A percentile compares a stretch with the other conserved stretches of the same genome.
Evolutionary conservation across 176 grass and related monocot genomes (phyloP).

Genomic region (Oropetium thomaeum): DNA sequence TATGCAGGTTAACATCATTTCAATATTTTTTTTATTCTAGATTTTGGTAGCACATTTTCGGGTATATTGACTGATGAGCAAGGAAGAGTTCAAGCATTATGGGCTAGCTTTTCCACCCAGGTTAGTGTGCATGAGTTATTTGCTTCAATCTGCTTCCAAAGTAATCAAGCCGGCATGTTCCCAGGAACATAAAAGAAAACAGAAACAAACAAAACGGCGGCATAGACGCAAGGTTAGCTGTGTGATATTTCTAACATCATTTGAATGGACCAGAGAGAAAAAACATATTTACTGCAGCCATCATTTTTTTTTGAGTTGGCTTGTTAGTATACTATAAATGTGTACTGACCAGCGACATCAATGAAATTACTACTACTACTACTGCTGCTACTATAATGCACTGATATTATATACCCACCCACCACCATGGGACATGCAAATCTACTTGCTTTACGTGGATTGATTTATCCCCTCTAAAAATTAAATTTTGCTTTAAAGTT

Average conservation of each 20-base stretch:
- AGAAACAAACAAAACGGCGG: constrained; percentile 47
- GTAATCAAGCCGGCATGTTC: constrained; percentile 38
- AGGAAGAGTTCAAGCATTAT: constrained; percentile 96
- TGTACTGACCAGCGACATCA: not conserved
- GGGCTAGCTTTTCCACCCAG: constrained; percentile 99
- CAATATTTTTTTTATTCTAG: constrained; percentile 43
- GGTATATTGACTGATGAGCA: constrained; percentile 95
- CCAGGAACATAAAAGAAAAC: constrained; percentile 51
- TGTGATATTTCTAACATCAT: constrained; percentile 29
- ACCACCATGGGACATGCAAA: not conserved
- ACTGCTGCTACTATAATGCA: not conserved
- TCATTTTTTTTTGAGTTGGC: not conserved
- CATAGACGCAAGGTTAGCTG: constrained; percentile 50
- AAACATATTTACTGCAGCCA: not conserved
- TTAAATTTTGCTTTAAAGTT: not conserved
- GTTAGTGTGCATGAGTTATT: constrained; percentile 49
- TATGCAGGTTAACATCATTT: constrained; percentile 18
- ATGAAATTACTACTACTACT: not conserved
- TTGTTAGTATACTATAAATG: not conserved
- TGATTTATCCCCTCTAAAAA: not conserved
- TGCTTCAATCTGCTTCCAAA: constrained; percentile 30
- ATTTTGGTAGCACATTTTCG: constrained; percentile 98
- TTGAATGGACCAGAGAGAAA: constrained; percentile 18
- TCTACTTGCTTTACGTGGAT: not conserved
- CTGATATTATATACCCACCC: not conserved